A percentile compares a stretch with the other conserved stretches of the same genome.
Conservation (phyloP, 1,139 yeast genomes). For the Yamadazyma sp. region DNA sequence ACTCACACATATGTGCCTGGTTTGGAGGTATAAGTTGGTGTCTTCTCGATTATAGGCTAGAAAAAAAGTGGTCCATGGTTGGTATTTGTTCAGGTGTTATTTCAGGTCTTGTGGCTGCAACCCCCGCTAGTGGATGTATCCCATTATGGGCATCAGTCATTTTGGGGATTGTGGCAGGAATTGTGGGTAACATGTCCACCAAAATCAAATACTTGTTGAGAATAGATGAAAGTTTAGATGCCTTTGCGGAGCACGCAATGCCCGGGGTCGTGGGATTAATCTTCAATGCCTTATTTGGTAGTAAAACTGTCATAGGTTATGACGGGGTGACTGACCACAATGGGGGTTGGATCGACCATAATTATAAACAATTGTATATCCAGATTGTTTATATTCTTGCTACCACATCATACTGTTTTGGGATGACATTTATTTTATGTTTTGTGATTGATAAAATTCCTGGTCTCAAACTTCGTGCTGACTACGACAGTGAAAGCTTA, state of each 20-base stretch:
- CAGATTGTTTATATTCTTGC: constrained; percentile 85
- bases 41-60: constrained; percentile 81
- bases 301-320: constrained; percentile 84
- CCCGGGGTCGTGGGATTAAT: constrained; percentile 90
- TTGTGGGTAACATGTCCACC: constrained; percentile 87
- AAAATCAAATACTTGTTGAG: constrained; percentile 76
- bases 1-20: constrained; percentile 86
- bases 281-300: constrained; percentile 86
- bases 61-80: constrained; percentile 90
- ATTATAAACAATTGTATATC: constrained; percentile 87
- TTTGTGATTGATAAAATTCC: constrained; percentile 76
- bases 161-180: constrained; percentile 78
- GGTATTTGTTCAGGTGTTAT: constrained; percentile 94
- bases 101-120: constrained; percentile 94
- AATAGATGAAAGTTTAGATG: constrained; percentile 93
- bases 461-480: constrained; percentile 75
- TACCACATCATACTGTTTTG: constrained; percentile 71
- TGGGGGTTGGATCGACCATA: constrained; percentile 93
- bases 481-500: constrained; percentile 79
- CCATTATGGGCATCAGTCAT: constrained; percentile 91
- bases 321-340: constrained; percentile 78
- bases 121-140: constrained; percentile 89
- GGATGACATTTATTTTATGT: constrained; percentile 76
- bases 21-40: constrained; percentile 95
- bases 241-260: constrained; percentile 96